Evolutionary conservation across 805 yeast species (phyloP).

Genomic region (Wickerhamomyces strasburgensis): DNA sequence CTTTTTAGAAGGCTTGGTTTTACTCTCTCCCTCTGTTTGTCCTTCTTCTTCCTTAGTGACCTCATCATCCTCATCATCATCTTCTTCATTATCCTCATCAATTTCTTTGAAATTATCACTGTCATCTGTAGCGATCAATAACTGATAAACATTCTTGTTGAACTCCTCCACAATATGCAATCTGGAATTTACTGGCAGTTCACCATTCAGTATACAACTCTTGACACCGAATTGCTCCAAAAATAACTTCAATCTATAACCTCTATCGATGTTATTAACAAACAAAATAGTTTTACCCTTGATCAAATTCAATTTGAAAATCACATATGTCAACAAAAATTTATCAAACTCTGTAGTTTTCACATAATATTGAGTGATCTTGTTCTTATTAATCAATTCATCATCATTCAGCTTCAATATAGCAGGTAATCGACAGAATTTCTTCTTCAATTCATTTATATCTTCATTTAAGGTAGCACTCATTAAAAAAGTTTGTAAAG

Average conservation of each 20-base stretch:
- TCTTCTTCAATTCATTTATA: conserved; percentile 64
- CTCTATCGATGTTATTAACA: conserved; percentile 93
- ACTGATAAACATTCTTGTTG: conserved; percentile 80
- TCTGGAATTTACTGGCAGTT: conserved; percentile 87
- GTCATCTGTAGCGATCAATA: conserved; percentile 94
- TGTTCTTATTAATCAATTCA: conserved; percentile 44
- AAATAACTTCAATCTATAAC: conserved; percentile 85
- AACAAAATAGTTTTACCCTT: conserved; percentile 88
- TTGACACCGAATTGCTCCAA: conserved; percentile 92
- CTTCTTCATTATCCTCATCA: conserved; percentile 33
- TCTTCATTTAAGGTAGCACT: conserved; percentile 93
- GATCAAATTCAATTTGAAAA: conserved; percentile 80
- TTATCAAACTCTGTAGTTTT: conserved; percentile 87
- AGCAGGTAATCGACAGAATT: conserved; percentile 80
- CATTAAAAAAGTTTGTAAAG: conserved; percentile 87
- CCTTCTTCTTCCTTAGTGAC: conserved; percentile 9
- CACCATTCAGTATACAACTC: conserved; percentile 85
- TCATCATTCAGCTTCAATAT: conserved; percentile 75
- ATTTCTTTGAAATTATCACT: conserved; percentile 53
- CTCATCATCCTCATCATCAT: conserved; percentile 13
- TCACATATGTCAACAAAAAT: conserved; percentile 84
- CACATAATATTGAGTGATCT: conserved; percentile 80
- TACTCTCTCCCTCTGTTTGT: too few relatives aligned
- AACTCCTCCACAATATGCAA: conserved; percentile 93
- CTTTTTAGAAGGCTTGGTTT: conserved; percentile 14